phyloP scores from a whole-genome alignment of 2,329 filamentous ascomycete genomes.

The Ophiostoma tasmaniense region DNA sequence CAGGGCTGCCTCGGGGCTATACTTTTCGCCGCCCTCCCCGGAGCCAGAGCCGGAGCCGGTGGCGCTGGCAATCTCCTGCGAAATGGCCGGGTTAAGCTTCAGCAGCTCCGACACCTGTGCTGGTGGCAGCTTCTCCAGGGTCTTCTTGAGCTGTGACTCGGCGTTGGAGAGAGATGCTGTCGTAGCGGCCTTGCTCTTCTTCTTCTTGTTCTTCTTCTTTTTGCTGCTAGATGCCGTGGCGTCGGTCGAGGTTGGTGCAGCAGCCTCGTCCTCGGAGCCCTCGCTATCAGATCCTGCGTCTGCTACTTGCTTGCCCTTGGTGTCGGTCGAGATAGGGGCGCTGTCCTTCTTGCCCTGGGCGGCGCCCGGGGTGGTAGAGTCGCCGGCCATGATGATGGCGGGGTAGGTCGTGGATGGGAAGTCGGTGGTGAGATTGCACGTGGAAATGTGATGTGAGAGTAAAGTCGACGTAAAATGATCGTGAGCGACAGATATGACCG shows the following conservation, averaged over 20 bases:
- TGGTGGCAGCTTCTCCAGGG: conserved; percentile 45
- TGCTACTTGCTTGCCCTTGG: conserved; percentile 38
- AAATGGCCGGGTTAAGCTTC: conserved; percentile 62
- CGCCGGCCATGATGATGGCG: conserved; percentile 10
- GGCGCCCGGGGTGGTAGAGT: conserved; percentile 2
- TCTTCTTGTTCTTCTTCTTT: conserved; percentile 59
- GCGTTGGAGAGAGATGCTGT: conserved; percentile 27
- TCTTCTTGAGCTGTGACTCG: conserved; percentile 39
- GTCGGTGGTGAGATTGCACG: not conserved
- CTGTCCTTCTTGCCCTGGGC: not conserved
- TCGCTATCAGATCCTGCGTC: conserved; percentile 40
- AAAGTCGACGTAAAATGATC: not conserved
- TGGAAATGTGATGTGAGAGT: not conserved
- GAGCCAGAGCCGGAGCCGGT: conserved; percentile 10
- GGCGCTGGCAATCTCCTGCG: conserved; percentile 43
- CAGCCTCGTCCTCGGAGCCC: conserved; percentile 29
- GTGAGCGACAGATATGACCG: not conserved
- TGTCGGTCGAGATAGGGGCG: conserved; percentile 22
- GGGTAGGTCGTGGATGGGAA: not conserved
- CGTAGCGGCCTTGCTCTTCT: conserved; percentile 45
- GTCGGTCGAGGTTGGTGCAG: conserved; percentile 5
- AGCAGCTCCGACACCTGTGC: conserved; percentile 58
- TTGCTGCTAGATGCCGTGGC: conserved; percentile 35
- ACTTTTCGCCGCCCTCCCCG: conserved; percentile 9
- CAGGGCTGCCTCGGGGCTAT: conserved; percentile 35